Evolutionary conservation across 1,139 yeast species (phyloP).

Genomic region (Geotrichum reessii): DNA sequence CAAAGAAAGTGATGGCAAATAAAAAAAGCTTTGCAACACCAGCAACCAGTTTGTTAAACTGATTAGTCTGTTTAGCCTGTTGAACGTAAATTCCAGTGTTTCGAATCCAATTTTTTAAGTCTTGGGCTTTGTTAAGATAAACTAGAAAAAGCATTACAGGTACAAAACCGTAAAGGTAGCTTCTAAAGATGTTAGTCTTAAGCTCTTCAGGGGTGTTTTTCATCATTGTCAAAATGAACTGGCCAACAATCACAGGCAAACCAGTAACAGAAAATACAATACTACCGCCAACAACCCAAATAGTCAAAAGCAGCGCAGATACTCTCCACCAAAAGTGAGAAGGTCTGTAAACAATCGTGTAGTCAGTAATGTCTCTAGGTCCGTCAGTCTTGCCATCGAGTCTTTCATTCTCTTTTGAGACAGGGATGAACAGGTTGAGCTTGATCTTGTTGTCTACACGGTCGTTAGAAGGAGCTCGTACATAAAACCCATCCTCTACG

Average conservation of each 20-base stretch:
- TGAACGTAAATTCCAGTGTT: neutral
- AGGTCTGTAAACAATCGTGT: conserved; percentile 80
- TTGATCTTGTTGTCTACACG: conserved; percentile 55
- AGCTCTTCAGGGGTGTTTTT: neutral
- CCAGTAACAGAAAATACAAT: conserved; percentile 34
- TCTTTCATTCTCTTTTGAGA: conserved; percentile 70
- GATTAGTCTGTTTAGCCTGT: neutral
- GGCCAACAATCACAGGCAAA: conserved; percentile 35
- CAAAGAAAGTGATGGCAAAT: conserved; percentile 2
- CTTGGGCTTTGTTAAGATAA: neutral
- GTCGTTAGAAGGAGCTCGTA: conserved; percentile 84
- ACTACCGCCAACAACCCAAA: conserved; percentile 67
- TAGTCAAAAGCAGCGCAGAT: conserved; percentile 47
- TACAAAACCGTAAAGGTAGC: conserved; percentile 3
- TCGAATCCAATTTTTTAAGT: neutral
- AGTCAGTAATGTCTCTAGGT: conserved; percentile 46
- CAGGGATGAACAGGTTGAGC: conserved; percentile 71
- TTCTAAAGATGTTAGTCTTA: conserved; percentile 3
- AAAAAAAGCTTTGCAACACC: conserved; percentile 1
- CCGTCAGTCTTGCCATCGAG: conserved; percentile 43
- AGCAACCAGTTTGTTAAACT: neutral
- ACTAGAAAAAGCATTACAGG: neutral
- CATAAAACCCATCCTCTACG: conserved; percentile 66
- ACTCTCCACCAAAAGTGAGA: conserved; percentile 65
- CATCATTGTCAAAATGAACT: conserved; percentile 15